Evolutionary conservation across 495 filamentous ascomycete genomes (phyloP), one percentile per base, ranked within the genome.

Genomic region (Tirmania nivea): DNA sequence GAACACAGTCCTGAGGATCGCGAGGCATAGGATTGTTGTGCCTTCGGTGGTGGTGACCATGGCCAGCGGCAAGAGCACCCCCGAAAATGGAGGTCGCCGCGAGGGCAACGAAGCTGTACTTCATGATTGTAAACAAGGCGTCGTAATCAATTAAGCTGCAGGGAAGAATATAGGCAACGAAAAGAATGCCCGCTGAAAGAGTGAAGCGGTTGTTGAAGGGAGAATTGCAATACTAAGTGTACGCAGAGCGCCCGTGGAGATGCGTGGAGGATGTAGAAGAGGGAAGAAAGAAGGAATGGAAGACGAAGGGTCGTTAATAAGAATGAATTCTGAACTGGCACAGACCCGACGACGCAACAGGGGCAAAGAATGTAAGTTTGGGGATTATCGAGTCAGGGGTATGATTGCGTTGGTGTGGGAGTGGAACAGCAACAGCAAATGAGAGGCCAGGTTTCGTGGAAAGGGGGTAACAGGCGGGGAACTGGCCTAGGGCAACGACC

Each of bases 151-250:
- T 34, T 12, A 36, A 53, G 34, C 48, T 52, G 34, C 47, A 47
- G 12, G 16, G 50, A 53, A 47, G 58, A 61, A 56, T 35, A 54
- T 56, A n/a, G 55, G 51, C 59, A 68, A 66, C 57, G 62, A 70
- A 87, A 86, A 69, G 84, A 89, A 72, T 81, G 83, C 81, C 85
- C 84, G 85, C 85, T 89, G 73, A 92, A 92, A 63, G 85, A 92
- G 81, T 89, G 85, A 88, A 89, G 85, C 85, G 83, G 85, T 87
- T 31, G 25, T 31, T 66, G 75, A 79, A 70, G 62, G 70, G 70
- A 71, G 68, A 31, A 31, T 31, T 31, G 25, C 2, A 31, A 31
- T 31, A 31, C 2, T 31, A 67, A 63, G 63, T 59, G 50, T 48
- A 57, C 62, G 59, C 58, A 54, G 51, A 57, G 59, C 45, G 58